Evolutionary conservation across 2,329 filamentous ascomycete species (phyloP).

Genomic region (Helotiales sp.): DNA sequence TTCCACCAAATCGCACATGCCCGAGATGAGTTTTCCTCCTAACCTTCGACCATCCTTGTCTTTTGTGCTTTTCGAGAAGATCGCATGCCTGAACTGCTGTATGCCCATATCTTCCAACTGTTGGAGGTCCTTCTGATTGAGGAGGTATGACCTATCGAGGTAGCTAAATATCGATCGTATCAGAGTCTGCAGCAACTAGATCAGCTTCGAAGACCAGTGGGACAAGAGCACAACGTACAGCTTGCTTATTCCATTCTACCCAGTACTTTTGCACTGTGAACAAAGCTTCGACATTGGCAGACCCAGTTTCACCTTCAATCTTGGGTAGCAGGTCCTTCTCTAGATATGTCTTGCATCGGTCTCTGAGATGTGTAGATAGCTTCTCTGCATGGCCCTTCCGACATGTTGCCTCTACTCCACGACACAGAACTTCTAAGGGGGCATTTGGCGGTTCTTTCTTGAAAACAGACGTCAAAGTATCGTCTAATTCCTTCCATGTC

Average conservation of each 20-base stretch:
- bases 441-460: constrained; percentile 58
- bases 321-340: constrained; percentile 56
- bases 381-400: constrained; percentile 70
- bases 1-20: constrained; percentile 75
- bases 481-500: constrained; percentile 72
- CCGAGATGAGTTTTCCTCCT: constrained; percentile 46
- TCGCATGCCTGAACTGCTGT: constrained; percentile 66
- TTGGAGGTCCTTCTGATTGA: constrained; percentile 67
- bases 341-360: constrained; percentile 68
- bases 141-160: constrained; percentile 84
- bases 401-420: constrained; percentile 89
- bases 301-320: constrained; percentile 50
- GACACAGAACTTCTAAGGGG: constrained; percentile 87
- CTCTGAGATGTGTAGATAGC: constrained; percentile 66
- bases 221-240: constrained; percentile 51
- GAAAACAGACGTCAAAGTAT: constrained; percentile 74
- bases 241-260: constrained; percentile 75
- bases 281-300: constrained; percentile 63
- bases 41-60: constrained; percentile 35
- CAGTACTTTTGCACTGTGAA: constrained; percentile 59
- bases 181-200: constrained; percentile 53
- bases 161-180: constrained; percentile 92
- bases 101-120: constrained; percentile 83
- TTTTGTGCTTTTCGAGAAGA: constrained; percentile 38
- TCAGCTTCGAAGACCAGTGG: constrained; percentile 14